phyloP scores from a whole-genome alignment of 768 basidiomycete species.

The Chalciporus chontae region DNA sequence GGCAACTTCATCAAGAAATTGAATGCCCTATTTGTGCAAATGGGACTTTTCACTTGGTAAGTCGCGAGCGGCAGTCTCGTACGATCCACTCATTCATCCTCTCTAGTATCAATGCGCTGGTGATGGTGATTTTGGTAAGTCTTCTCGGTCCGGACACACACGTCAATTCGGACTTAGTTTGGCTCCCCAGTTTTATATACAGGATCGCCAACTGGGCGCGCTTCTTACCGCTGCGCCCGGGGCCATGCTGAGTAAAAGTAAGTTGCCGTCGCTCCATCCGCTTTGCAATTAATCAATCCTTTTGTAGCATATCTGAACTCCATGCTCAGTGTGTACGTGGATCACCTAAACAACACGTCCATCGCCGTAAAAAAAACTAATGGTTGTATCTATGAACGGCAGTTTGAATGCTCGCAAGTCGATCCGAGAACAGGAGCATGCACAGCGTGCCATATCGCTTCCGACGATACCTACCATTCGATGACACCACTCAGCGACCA shows the following conservation, averaged over 20 bases:
- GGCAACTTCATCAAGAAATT: conserved; percentile 12
- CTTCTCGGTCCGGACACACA: neutral
- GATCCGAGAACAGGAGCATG: neutral
- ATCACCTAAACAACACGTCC: neutral
- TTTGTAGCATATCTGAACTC: conserved; percentile 8
- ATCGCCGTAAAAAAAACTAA: too few species aligned
- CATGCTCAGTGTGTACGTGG: conserved; percentile 12
- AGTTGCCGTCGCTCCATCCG: neutral
- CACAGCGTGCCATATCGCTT: neutral
- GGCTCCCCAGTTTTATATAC: conserved; percentile 13
- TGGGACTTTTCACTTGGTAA: conserved; percentile 19
- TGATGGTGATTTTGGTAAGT: conserved; percentile 13
- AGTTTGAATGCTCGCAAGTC: neutral
- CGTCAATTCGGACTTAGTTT: neutral
- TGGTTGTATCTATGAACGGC: neutral
- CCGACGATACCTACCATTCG: conserved; percentile 3
- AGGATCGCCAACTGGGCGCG: neutral
- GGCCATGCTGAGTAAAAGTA: conserved; percentile 4
- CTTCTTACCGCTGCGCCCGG: conserved; percentile 1
- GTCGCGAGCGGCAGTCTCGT: neutral
- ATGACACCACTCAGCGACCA: too few species aligned
- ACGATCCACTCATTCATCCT: neutral
- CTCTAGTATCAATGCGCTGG: conserved; percentile 8
- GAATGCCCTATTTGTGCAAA: conserved; percentile 14
- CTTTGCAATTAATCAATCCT: neutral